Evolutionary conservation across 2,329 filamentous ascomycete genomes (phyloP).

Genomic region (Thielaviopsis ethacetica): DNA sequence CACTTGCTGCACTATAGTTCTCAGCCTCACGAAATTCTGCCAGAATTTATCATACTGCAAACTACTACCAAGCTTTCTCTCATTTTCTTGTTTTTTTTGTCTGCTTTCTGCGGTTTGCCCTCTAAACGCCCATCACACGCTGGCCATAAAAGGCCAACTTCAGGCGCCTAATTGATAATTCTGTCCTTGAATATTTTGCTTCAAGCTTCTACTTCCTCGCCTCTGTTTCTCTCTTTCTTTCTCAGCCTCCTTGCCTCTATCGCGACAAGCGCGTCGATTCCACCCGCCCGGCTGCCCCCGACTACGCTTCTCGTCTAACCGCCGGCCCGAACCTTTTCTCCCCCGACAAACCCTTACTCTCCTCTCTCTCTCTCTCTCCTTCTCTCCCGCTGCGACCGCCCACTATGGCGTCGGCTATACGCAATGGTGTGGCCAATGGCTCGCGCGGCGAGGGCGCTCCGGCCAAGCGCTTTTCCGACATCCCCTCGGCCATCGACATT

Average conservation of each 20-base stretch:
- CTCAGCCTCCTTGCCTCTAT: neutral
- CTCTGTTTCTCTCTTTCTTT: neutral
- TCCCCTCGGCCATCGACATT: slow-evolving; percentile 49
- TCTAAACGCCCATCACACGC: neutral
- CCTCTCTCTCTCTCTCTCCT: too few species aligned
- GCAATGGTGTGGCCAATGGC: slow-evolving; percentile 28
- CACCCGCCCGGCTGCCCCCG: neutral
- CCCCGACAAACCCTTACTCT: neutral
- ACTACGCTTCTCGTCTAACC: neutral
- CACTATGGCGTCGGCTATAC: slow-evolving; percentile 13
- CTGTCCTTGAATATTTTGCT: neutral
- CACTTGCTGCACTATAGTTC: too few species aligned
- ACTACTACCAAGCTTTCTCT: neutral
- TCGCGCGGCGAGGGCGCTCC: slow-evolving; percentile 20
- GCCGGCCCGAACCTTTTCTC: neutral
- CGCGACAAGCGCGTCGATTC: slow-evolving; percentile 3
- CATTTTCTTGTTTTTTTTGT: neutral
- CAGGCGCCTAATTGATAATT: neutral
- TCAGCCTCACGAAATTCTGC: neutral
- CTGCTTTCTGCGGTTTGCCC: neutral
- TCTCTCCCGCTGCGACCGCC: neutral
- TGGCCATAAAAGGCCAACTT: neutral
- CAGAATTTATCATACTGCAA: neutral
- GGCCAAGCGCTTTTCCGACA: slow-evolving; percentile 46
- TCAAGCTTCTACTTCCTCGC: neutral